A percentile compares a stretch with the other conserved stretches of the same genome.
phyloP scores from a whole-genome alignment of 805 yeast species.

The Metschnikowia matae region DNA sequence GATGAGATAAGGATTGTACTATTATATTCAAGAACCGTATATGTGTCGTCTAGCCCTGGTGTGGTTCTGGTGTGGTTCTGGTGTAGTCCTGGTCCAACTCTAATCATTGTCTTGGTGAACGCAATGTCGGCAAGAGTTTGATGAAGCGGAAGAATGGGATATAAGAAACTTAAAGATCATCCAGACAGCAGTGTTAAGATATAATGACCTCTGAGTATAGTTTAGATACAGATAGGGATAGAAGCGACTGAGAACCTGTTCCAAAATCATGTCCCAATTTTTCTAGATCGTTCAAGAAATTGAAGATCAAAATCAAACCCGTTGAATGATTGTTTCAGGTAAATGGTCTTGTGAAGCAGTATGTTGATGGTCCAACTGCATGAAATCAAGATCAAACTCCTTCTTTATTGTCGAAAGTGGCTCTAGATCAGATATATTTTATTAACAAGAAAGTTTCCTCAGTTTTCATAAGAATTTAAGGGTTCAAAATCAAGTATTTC shows the following conservation, averaged over 20 bases:
- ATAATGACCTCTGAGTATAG: no score
- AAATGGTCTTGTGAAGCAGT: slow-evolving; percentile 1
- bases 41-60: no score
- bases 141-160: no score
- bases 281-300: slow-evolving; percentile 46
- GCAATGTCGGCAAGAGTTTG: no score
- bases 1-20: no score
- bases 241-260: slow-evolving; percentile 20
- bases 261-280: slow-evolving; percentile 46
- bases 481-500: slow-evolving; percentile 24
- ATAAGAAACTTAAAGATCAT: no score
- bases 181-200: no score
- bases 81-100: no score
- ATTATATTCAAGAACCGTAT: no score
- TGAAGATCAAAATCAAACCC: slow-evolving; percentile 28
- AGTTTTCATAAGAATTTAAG: slow-evolving; percentile 26
- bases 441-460: slow-evolving; percentile 22
- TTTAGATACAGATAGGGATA: no score
- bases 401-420: slow-evolving; percentile 38
- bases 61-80: no score
- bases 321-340: slow-evolving; percentile 10
- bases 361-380: slow-evolving; percentile 11
- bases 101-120: no score
- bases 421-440: not conserved
- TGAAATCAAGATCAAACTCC: slow-evolving; percentile 23